Conservation (phyloP, 106 monocot genomes). For the Iris macrosiphon region DNA sequence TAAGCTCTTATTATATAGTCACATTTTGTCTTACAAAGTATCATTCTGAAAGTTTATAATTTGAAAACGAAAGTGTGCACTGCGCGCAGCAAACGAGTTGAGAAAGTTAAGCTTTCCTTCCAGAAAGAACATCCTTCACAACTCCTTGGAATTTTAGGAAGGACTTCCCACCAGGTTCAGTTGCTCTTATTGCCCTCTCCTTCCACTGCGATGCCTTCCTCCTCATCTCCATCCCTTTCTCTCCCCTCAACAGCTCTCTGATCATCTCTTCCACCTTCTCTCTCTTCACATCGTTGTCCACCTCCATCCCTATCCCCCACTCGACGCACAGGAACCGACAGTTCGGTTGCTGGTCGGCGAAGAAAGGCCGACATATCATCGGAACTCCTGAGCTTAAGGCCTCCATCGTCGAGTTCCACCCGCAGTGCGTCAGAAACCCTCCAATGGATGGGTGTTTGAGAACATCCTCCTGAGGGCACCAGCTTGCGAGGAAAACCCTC, state of each 20-base stretch:
- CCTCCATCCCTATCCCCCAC: conserved; percentile 15
- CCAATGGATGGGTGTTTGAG: conserved; percentile 27
- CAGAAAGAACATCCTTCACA: background rate
- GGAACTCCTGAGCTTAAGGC: conserved; percentile 34
- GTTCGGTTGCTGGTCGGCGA: conserved; percentile 52
- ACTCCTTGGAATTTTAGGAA: background rate
- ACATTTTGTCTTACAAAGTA: no score
- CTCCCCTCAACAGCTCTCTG: conserved; percentile 2
- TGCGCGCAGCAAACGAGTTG: no score
- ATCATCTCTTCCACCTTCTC: background rate
- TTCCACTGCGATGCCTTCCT: conserved; percentile 12
- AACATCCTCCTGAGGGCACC: conserved; percentile 50
- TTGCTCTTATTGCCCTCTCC: background rate
- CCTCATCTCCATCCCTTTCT: background rate
- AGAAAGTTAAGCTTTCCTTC: no score
- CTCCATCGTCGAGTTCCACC: conserved; percentile 70
- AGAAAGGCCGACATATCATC: conserved; percentile 42
- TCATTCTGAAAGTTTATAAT: no score
- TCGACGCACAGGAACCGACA: conserved; percentile 19
- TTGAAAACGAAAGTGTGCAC: no score
- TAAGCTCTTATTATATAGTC: no score
- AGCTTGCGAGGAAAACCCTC: conserved; percentile 23
- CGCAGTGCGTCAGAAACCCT: conserved; percentile 47
- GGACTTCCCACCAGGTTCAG: background rate
- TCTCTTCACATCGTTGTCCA: conserved; percentile 4